Evolutionary conservation across 2,329 filamentous ascomycete species (phyloP).

Genomic region (Clarireedia homoeocarpa): DNA sequence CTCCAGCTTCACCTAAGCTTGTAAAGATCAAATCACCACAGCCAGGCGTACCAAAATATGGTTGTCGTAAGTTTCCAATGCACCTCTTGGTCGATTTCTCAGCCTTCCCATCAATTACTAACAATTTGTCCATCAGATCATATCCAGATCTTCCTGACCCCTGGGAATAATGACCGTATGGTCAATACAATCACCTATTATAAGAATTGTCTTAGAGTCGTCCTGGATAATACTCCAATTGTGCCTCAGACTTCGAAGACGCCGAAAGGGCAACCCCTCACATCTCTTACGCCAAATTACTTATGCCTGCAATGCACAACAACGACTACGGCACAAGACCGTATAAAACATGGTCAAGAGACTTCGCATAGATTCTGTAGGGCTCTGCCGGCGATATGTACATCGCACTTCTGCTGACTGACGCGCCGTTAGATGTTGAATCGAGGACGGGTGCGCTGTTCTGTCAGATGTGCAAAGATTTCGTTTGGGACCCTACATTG

Average conservation of each 20-base stretch:
- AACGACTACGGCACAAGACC: conserved; percentile 58
- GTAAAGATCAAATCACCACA: conserved; percentile 50
- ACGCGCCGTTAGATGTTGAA: conserved; percentile 56
- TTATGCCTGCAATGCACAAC: conserved; percentile 66
- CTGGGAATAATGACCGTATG: conserved; percentile 51
- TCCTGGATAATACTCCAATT: conserved; percentile 60
- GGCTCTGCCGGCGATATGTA: conserved; percentile 17
- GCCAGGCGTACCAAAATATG: conserved; percentile 52
- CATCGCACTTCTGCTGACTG: background rate
- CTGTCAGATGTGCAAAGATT: conserved; percentile 75
- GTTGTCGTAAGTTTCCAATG: conserved; percentile 46
- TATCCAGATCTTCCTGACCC: conserved; percentile 56
- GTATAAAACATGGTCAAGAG: conserved; percentile 57
- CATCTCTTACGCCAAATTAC: conserved; percentile 59
- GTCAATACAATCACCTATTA: conserved; percentile 65
- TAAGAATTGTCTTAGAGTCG: conserved; percentile 60
- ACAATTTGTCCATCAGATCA: conserved; percentile 49
- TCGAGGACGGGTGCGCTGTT: conserved; percentile 67
- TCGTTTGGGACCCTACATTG: conserved; percentile 74
- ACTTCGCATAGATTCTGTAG: conserved; percentile 69
- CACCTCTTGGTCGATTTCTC: conserved; percentile 6
- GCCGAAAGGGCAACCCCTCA: conserved; percentile 47
- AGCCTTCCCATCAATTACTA: conserved; percentile 19
- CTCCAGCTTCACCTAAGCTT: conserved; percentile 24
- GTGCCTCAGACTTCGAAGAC: conserved; percentile 58